Evolutionary conservation across 352 stramenopile species (phyloP).

Genomic region (Phytophthora cryptogea): DNA sequence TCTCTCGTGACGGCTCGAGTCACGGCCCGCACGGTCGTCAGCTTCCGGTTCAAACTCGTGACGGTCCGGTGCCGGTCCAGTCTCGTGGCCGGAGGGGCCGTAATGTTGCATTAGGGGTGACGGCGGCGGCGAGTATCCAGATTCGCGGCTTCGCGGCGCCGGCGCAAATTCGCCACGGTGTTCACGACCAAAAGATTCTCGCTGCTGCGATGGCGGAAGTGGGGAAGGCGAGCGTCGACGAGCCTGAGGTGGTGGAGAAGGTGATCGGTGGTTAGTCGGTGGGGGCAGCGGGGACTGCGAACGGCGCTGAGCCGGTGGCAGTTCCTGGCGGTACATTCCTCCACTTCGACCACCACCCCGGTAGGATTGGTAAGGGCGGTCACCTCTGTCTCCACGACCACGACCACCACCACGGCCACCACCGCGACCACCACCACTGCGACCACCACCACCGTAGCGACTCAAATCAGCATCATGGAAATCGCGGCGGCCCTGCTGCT

Average conservation of each 20-base stretch:
- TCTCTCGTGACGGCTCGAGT: conserved; percentile 32
- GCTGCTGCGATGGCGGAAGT: conserved; percentile 15
- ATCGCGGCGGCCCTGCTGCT: conserved; percentile 44
- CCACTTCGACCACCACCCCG: conserved; percentile 16
- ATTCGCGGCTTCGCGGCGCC: conserved; percentile 16
- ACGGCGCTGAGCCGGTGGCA: conserved; percentile 10
- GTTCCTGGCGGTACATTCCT: conserved; percentile 24
- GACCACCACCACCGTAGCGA: conserved; percentile 37
- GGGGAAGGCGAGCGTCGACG: conserved; percentile 27
- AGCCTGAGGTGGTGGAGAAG: conserved; percentile 19
- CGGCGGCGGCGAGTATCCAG: conserved; percentile 33
- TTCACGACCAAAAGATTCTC: conserved; percentile 29
- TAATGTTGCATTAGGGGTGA: conserved; percentile 29
- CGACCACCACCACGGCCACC: conserved; percentile 25
- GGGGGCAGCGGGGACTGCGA: conserved; percentile 24
- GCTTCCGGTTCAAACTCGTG: conserved; percentile 22
- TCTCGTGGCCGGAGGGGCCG: conserved; percentile 6
- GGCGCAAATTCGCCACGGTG: conserved; percentile 25
- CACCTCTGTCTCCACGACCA: conserved; percentile 21
- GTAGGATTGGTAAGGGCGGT: conserved; percentile 8
- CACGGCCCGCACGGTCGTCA: conserved; percentile 21
- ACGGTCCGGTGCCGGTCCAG: conserved; percentile 13
- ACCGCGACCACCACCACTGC: conserved; percentile 30
- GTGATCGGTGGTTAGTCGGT: conserved; percentile 17
- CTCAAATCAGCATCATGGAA: conserved; percentile 34